Evolutionary conservation across 257 asterid species (phyloP).

Genomic region (Echium plantagineum): DNA sequence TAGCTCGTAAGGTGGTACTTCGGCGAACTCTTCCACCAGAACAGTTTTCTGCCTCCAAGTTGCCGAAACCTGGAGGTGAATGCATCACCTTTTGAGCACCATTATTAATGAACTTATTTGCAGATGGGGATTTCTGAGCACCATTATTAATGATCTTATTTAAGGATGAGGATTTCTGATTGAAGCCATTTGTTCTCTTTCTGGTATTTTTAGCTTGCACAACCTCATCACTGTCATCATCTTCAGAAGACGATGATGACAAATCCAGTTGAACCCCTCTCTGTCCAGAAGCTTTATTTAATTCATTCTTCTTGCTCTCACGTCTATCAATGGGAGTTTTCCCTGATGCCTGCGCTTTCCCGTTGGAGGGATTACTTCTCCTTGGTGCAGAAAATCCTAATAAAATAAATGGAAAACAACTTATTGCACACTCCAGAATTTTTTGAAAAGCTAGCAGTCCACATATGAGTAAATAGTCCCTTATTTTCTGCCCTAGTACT

Average conservation of each 20-base stretch:
- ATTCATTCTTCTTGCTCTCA: constrained; percentile 19
- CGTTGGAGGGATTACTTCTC: neutral
- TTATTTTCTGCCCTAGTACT: neutral
- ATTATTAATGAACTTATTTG: constrained; percentile 18
- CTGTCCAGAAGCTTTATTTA: constrained; percentile 24
- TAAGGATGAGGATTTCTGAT: constrained; percentile 19
- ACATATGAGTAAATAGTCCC: neutral
- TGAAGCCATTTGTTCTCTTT: constrained; percentile 18
- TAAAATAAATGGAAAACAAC: neutral
- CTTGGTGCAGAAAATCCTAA: neutral
- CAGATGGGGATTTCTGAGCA: too few relatives aligned
- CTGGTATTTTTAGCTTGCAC: constrained; percentile 19
- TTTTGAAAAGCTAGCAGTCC: neutral
- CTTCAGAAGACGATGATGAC: constrained; percentile 33
- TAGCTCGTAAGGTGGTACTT: constrained; percentile 9
- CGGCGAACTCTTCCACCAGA: constrained; percentile 23
- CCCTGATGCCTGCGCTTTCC: constrained; percentile 4
- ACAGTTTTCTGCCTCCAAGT: constrained; percentile 18
- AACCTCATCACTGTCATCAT: constrained; percentile 41
- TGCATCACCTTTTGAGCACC: constrained; percentile 13
- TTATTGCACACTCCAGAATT: neutral
- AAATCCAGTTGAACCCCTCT: constrained; percentile 24
- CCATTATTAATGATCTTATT: constrained; percentile 19
- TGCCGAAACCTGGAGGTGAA: constrained; percentile 23
- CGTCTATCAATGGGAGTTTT: constrained; percentile 26